Evolutionary conservation across 2,329 filamentous ascomycete species (phyloP).

Genomic region (Lecanicillium sp.): DNA sequence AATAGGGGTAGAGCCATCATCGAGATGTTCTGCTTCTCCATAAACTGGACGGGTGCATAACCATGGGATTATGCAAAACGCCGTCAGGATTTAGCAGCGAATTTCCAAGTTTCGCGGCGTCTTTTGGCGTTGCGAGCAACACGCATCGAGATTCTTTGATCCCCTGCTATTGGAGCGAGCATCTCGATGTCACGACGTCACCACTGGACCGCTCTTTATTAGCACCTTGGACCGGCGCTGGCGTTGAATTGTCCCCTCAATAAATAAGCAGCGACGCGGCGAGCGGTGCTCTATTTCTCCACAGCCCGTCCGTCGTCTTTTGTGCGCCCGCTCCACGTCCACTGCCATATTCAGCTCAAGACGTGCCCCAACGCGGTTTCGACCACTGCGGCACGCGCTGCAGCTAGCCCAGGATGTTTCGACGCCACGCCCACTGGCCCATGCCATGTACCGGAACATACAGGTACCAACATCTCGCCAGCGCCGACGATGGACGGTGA

Average conservation of each 20-base stretch:
- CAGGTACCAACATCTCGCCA: neutral
- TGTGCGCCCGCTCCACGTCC: neutral
- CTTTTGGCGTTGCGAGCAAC: neutral
- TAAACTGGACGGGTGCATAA: neutral
- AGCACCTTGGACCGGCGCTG: neutral
- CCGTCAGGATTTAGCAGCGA: neutral
- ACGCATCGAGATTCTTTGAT: neutral
- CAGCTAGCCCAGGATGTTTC: conserved; percentile 8
- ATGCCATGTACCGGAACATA: conserved; percentile 2
- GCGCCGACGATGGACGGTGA: neutral
- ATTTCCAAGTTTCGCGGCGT: neutral
- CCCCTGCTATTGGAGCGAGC: neutral
- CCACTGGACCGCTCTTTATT: neutral
- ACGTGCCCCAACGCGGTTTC: neutral
- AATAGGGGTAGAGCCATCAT: neutral
- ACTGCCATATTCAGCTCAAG: conserved; percentile 1
- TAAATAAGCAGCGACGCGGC: conserved; percentile 1
- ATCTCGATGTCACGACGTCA: conserved; percentile 1
- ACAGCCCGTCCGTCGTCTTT: neutral
- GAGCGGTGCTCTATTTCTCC: neutral
- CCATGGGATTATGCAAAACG: conserved; percentile 4
- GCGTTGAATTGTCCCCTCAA: neutral
- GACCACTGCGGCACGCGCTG: neutral
- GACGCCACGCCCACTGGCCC: conserved; percentile 1
- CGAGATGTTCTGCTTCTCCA: conserved; percentile 8